A percentile compares a stretch with the other conserved stretches of the same genome.
Evolutionary conservation across 2,329 filamentous ascomycete genomes (phyloP).

Genomic region (Septoria petroselini): DNA sequence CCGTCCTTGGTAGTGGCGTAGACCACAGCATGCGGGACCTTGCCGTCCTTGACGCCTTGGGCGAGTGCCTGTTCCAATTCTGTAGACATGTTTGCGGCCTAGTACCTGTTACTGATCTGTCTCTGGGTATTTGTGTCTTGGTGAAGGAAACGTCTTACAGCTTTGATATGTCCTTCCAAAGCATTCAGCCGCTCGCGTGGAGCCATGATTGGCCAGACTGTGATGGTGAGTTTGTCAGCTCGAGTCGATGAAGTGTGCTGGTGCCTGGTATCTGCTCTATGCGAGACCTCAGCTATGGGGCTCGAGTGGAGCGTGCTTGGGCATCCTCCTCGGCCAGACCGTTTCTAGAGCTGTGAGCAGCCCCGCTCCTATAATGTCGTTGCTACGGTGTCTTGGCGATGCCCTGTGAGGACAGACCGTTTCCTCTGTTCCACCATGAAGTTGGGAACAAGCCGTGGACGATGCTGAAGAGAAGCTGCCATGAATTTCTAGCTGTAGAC

Average conservation of each 20-base stretch:
- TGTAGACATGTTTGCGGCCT: conserved; percentile 19
- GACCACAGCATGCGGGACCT: conserved; percentile 35
- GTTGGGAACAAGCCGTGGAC: too few relatives aligned
- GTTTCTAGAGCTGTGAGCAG: too few relatives aligned
- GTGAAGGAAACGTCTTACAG: conserved; percentile 5
- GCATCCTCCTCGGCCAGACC: too few relatives aligned
- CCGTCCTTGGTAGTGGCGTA: conserved; percentile 32
- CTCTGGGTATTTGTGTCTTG: background rate
- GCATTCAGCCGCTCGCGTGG: conserved; percentile 2
- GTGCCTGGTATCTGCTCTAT: too few relatives aligned
- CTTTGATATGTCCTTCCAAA: conserved; percentile 14
- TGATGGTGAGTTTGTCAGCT: background rate
- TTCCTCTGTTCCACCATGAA: too few relatives aligned
- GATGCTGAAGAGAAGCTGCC: too few relatives aligned
- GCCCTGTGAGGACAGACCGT: too few relatives aligned
- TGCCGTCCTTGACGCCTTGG: conserved; percentile 33
- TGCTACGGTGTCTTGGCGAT: too few relatives aligned
- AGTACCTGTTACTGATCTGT: conserved; percentile 1
- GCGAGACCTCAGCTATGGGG: too few relatives aligned
- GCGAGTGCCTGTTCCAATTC: conserved; percentile 30
- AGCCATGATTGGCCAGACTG: background rate
- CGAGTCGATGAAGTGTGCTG: background rate
- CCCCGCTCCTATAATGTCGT: too few relatives aligned
- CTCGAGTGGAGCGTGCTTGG: too few relatives aligned
- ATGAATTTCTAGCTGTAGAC: too few relatives aligned